phyloP scores from a whole-genome alignment of 805 yeast genomes.

The Cyberlindnera suaveolens region DNA sequence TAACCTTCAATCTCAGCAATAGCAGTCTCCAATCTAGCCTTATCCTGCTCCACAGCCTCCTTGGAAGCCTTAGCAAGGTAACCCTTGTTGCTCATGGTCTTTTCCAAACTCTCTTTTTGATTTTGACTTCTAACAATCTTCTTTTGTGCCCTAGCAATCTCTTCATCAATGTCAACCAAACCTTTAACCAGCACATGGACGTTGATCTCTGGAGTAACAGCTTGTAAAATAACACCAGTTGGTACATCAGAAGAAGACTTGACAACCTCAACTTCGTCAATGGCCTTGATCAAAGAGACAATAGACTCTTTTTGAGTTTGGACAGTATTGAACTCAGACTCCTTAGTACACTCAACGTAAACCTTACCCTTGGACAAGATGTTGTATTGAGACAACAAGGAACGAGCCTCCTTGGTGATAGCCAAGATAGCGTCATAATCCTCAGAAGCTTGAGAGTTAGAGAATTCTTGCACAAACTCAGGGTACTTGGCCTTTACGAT shows the following conservation, averaged over 20 bases:
- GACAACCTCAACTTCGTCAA: constrained; percentile 66
- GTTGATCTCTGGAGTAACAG: constrained; percentile 73
- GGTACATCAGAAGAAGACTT: constrained; percentile 55
- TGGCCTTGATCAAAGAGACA: constrained; percentile 87
- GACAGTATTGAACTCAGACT: constrained; percentile 45
- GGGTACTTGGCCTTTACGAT: constrained; percentile 83
- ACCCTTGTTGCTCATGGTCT: constrained; percentile 64
- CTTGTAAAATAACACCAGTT: constrained; percentile 81
- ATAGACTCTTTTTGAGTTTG: constrained; percentile 76
- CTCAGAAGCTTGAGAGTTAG: constrained; percentile 56
- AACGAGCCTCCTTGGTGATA: constrained; percentile 86
- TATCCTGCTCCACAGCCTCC: constrained; percentile 74
- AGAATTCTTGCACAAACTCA: constrained; percentile 49
- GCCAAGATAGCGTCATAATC: constrained; percentile 83
- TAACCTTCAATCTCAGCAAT: constrained; percentile 87
- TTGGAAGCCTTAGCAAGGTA: constrained; percentile 81
- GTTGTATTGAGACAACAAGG: constrained; percentile 83
- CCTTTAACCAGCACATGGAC: constrained; percentile 94
- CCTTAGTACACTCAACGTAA: constrained; percentile 63
- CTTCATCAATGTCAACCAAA: constrained; percentile 86
- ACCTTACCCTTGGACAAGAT: constrained; percentile 86
- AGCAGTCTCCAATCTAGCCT: constrained; percentile 58
- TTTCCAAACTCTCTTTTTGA: constrained; percentile 56
- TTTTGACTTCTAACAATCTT: constrained; percentile 64
- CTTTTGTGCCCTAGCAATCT: constrained; percentile 74